Evolutionary conservation across 2,329 filamentous ascomycete species (phyloP).

Genomic region (Diaporthe ampelina): DNA sequence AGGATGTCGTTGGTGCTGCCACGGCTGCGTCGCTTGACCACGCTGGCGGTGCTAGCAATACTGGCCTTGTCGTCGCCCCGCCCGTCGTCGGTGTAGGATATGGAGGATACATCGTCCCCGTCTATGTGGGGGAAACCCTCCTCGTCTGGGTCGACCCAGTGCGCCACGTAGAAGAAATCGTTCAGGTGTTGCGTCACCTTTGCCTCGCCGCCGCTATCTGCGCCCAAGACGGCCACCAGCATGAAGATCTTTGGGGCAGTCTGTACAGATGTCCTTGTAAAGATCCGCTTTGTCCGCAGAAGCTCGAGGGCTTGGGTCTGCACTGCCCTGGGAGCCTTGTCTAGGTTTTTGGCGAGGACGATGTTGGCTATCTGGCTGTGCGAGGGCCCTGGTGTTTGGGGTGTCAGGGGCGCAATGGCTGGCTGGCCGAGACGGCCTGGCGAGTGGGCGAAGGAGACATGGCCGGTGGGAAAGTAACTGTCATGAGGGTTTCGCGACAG

Average conservation of each 20-base stretch:
- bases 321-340: constrained; percentile 78
- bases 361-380: constrained; percentile 78
- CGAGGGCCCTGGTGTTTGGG: constrained; percentile 41
- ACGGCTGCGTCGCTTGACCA: constrained; percentile 54
- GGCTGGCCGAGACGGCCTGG: constrained; percentile 24
- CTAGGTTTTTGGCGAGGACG: constrained; percentile 84
- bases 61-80: constrained; percentile 40
- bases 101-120: constrained; percentile 59
- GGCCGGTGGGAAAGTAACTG: constrained; percentile 46
- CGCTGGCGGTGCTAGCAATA: constrained; percentile 56
- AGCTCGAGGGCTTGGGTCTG: constrained; percentile 87
- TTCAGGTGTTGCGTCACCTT: constrained; percentile 74
- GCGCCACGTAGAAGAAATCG: constrained; percentile 89
- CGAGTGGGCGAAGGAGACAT: constrained; percentile 22
- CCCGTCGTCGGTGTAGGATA: constrained; percentile 41
- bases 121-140: constrained; percentile 84
- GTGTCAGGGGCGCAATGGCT: constrained; percentile 46
- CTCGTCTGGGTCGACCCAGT: constrained; percentile 79
- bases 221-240: constrained; percentile 79
- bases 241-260: constrained; percentile 83
- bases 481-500: constrained; percentile 38
- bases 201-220: constrained; percentile 60
- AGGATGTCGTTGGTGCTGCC: constrained; percentile 14
- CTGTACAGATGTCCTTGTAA: constrained; percentile 81
- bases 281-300: constrained; percentile 83